A percentile compares a stretch with the other conserved stretches of the same genome.
phyloP scores from a whole-genome alignment of 176 grass and related monocot species.

The Phoenix dactylifera region DNA sequence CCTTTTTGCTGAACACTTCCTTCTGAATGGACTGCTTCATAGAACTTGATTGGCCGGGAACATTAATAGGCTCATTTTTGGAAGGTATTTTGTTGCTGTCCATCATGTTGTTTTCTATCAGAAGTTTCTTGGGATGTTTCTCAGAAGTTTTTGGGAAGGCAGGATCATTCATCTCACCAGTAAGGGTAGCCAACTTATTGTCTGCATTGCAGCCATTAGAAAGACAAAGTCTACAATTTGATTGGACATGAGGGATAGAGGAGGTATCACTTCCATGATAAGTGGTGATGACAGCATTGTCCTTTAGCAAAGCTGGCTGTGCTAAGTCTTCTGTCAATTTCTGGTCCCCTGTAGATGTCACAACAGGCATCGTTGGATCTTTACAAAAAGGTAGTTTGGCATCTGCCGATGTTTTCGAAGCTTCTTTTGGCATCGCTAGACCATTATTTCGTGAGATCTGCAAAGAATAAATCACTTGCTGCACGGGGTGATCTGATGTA shows the following conservation, averaged over 20 bases:
- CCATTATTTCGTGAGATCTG: conserved; percentile 25
- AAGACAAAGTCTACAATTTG: not conserved
- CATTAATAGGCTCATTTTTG: not conserved
- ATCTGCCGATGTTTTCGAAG: conserved; percentile 8
- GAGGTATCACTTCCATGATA: not conserved
- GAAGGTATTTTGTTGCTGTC: not conserved
- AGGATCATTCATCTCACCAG: not conserved
- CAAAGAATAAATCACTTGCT: not conserved
- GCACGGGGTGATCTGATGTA: conserved; percentile 13
- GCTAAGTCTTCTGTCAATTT: conserved; percentile 15
- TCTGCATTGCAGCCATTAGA: not conserved
- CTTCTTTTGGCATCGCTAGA: conserved; percentile 11
- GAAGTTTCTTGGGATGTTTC: not conserved
- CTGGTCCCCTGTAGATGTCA: too few relatives aligned
- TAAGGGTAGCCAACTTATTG: not conserved
- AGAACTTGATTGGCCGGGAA: not conserved
- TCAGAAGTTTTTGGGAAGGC: not conserved
- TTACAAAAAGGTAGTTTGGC: conserved; percentile 10
- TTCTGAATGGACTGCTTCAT: not conserved
- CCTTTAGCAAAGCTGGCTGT: conserved; percentile 12
- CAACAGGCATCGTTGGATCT: not conserved
- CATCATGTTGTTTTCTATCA: not conserved
- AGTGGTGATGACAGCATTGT: conserved; percentile 6
- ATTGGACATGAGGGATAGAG: not conserved
- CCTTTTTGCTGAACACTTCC: not conserved